Evolutionary conservation across 2,329 filamentous ascomycete species (phyloP).

Genomic region (Aureobasidium subglaciale): DNA sequence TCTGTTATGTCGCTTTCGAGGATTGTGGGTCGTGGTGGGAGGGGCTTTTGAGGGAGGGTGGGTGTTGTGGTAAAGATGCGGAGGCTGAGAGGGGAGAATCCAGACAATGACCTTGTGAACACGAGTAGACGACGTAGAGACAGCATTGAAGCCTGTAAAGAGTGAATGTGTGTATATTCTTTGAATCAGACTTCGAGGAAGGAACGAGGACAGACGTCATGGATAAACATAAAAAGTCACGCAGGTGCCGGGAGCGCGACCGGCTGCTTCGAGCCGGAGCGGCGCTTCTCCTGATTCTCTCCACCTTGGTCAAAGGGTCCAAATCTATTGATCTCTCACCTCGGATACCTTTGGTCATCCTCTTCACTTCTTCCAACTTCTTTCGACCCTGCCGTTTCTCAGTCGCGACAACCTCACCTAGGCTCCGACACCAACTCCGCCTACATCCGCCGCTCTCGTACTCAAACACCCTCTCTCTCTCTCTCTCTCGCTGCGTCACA

Average conservation of each 20-base stretch:
- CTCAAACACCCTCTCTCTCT: neutral
- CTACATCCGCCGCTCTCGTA: neutral
- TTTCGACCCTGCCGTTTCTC: neutral
- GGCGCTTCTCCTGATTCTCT: neutral
- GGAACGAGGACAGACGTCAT: neutral
- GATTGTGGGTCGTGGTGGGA: conserved; percentile 71
- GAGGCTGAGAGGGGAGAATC: neutral
- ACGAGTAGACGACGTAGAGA: neutral
- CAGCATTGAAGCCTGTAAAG: neutral
- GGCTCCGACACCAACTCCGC: neutral
- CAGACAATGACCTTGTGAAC: neutral
- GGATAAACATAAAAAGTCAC: neutral
- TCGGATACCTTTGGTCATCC: neutral
- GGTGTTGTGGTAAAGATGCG: conserved; percentile 19
- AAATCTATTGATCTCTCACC: neutral
- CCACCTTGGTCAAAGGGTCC: conserved; percentile 3
- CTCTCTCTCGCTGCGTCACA: neutral
- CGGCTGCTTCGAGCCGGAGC: neutral
- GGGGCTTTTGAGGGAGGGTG: conserved; percentile 39
- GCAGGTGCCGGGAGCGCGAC: neutral
- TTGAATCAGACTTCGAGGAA: no score
- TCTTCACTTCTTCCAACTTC: neutral
- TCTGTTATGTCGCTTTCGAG: conserved; percentile 75
- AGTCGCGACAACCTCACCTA: neutral
- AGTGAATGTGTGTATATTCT: no score